Conservation (phyloP, 805 yeast genomes). For the Pichia eremophila region DNA sequence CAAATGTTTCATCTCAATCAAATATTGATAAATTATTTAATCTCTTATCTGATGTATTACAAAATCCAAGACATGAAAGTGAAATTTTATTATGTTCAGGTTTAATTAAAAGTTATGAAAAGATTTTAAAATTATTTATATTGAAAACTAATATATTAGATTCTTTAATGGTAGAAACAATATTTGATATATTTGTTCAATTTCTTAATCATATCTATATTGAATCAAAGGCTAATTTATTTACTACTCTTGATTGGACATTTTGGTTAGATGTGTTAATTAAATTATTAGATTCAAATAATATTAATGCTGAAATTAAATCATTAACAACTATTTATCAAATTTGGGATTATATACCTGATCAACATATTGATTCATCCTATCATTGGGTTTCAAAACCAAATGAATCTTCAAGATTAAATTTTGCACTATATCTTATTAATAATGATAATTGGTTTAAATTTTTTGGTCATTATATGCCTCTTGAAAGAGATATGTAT, state of each 20-base stretch:
- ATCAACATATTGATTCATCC: slow-evolving; percentile 1
- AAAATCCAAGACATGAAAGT: slow-evolving; percentile 22
- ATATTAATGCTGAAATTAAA: slow-evolving; percentile 51
- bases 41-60: slow-evolving; percentile 28
- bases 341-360: slow-evolving; percentile 62
- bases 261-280: slow-evolving; percentile 62
- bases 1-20: slow-evolving; percentile 12
- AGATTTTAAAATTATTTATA: slow-evolving; percentile 16
- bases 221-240: slow-evolving; percentile 7
- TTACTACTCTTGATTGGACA: slow-evolving; percentile 46
- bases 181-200: slow-evolving; percentile 17
- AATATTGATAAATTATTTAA: slow-evolving; percentile 25
- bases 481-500: slow-evolving; percentile 63
- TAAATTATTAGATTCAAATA: slow-evolving; percentile 54
- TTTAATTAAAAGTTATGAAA: slow-evolving; percentile 17
- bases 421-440: slow-evolving; percentile 46
- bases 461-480: slow-evolving; percentile 71
- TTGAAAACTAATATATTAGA: slow-evolving; percentile 19
- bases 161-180: slow-evolving; percentile 15
- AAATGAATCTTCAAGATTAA: slow-evolving; percentile 35
- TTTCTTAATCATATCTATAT: slow-evolving; percentile 17
- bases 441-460: slow-evolving; percentile 41
- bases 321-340: slow-evolving; percentile 61
- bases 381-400: slow-evolving; percentile 29
- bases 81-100: slow-evolving; percentile 20